Evolutionary conservation across 345 rosid species (phyloP).

Genomic region (Lumnitzera racemosa): DNA sequence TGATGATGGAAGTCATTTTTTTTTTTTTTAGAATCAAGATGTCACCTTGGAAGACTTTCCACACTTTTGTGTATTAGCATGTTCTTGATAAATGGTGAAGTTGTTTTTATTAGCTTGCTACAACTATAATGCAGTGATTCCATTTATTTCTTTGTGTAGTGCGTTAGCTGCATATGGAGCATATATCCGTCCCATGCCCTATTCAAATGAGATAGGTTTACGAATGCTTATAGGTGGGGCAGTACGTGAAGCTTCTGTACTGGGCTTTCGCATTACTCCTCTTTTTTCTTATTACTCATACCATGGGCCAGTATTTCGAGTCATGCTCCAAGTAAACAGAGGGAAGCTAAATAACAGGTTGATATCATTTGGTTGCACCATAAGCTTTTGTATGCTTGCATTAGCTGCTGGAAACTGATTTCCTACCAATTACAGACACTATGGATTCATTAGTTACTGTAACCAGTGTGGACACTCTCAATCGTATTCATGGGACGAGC

Average conservation of each 20-base stretch:
- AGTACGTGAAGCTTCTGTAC: conserved; percentile 71
- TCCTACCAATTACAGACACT: conserved; percentile 34
- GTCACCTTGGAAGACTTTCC: too few relatives aligned
- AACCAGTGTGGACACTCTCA: conserved; percentile 55
- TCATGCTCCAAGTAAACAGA: conserved; percentile 51
- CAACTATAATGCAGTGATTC: not conserved
- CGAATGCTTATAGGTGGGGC: conserved; percentile 92
- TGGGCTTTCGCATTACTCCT: conserved; percentile 69
- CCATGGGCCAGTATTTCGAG: conserved; percentile 84
- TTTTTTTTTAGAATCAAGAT: too few relatives aligned
- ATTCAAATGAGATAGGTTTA: conserved; percentile 80
- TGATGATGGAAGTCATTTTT: too few relatives aligned
- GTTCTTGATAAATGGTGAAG: not conserved
- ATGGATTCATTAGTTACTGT: conserved; percentile 80
- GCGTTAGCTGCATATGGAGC: conserved; percentile 86
- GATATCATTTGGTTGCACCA: not conserved
- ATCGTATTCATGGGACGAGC: conserved; percentile 57
- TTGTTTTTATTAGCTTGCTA: not conserved
- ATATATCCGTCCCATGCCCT: conserved; percentile 82
- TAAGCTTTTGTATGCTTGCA: not conserved
- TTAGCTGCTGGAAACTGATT: not conserved
- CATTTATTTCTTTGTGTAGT: conserved; percentile 25
- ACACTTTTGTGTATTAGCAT: too few relatives aligned
- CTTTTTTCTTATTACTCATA: conserved; percentile 77
- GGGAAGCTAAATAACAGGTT: conserved; percentile 63